Evolutionary conservation across 1,284 basidiomycete species (phyloP), one percentile per base, ranked within the genome.

Genomic region (Takashimella tepidaria): DNA sequence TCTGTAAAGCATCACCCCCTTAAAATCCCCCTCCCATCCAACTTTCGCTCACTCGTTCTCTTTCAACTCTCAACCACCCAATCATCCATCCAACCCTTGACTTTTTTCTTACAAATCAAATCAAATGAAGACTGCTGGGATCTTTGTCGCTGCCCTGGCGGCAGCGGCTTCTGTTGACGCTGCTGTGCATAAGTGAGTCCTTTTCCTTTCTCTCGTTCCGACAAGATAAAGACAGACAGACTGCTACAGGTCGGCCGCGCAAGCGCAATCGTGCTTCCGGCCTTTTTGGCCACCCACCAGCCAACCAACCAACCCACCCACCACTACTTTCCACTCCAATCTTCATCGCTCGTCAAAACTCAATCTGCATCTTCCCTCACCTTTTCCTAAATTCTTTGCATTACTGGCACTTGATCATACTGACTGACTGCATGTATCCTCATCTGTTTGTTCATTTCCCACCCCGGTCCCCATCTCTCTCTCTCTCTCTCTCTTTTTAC

Each of bases 61-160:
- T 49, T 53, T 13, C 31, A 22, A 46, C 37, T 20, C 23, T 41
- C 31, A 42, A 23, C 43, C 41, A 41, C 41, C 49, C 49, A 51
- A 20, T 47, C 54, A 25, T 51, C 41, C 44, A 46, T 45, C 47
- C 49, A 59, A 59, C 37, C 53, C 8, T 37, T 37, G 10, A 37
- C 21, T 52, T 51, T 23, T 16, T 40, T 25, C 43, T 47, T 40
- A 43, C 37, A 45, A 27, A 8, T 45, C 46, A 59, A 22, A 57
- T 70, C 83, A 74, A 79, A 89, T 89, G 87, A 83, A 73, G 69
- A 64, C 63, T 16, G 63, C 61, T 84, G 68, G 77, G 84, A 74
- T 81, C 82, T 80, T 90, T 67, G 78, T 90, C 59, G 83, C 88
- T 53, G 81, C 87, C 66, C 83, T 81, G 63, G 81, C 83, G 61